Base-by-base conservation (phyloP, 495 filamentous ascomycete genomes). In the Chaetomium cochliodes region DNA sequence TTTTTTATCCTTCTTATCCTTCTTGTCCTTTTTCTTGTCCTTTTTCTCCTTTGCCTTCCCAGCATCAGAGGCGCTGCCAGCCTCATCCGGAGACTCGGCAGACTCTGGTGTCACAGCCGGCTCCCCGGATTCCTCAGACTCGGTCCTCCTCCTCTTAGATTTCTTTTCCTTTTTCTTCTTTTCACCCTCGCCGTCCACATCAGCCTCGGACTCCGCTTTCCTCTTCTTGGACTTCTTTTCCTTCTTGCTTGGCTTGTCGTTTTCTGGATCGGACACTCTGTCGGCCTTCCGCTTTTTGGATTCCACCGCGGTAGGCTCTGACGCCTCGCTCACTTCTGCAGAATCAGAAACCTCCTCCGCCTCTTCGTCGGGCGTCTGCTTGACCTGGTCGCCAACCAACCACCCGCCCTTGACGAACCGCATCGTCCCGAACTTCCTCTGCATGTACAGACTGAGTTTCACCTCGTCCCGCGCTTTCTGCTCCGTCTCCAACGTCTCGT, bases 391-490 rank as follows among this genome's bases (percentile, higher is more conserved):
- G 47, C 90, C 90, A 39, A 88, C 86, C 65, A 97, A 73, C 57
- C 90, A 83, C 2, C 92, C 92, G 50, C 90, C 93, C 58, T 80
- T 84, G 26, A 98, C 88, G 74, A 97, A 98, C 53, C 83, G 82
- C 74, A 94, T 88, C 25, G 81, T 78, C 15, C 89, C 91, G 78
- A 86, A 89, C 74, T 87, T 92, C 72, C 80, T 80, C 64, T 87
- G 83, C 30, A 86, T 79, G 71, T 90, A 92, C 37, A 86, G 77
- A 60, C 83, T 87, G 52, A 88, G 78, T 74, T 87, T 87, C 39
- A 86, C 73, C 65, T 87, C 84, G 25, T 86, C 84, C 65, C 86
- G 78, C 46, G 76, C 81, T 60, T 82, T 78, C 74, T 85, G 79
- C 69, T 96, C 89, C 64, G 84, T 79, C 72, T 86, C 80, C 58